Evolutionary conservation across 352 stramenopile genomes (phyloP).

Genomic region (Phytophthora sp.): DNA sequence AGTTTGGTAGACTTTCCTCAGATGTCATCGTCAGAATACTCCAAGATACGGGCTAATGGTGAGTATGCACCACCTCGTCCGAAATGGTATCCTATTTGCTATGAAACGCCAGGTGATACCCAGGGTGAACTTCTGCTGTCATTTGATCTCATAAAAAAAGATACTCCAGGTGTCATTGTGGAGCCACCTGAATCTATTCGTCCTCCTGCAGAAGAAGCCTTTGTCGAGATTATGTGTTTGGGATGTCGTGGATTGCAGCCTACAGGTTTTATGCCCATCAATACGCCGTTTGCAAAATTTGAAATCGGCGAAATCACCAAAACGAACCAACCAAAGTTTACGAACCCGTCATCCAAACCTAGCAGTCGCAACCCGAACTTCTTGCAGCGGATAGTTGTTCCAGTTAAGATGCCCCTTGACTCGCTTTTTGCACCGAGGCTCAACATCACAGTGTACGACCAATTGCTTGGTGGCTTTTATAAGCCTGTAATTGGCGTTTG

Average conservation of each 20-base stretch:
- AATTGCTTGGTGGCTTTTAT: constrained; percentile 84
- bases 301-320: constrained; percentile 75
- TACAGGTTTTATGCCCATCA: constrained; percentile 83
- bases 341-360: constrained; percentile 79
- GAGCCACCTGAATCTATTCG: constrained; percentile 66
- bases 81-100: constrained; percentile 77
- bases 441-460: constrained; percentile 87
- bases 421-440: constrained; percentile 84
- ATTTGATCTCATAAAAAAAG: constrained; percentile 78
- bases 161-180: constrained; percentile 59
- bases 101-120: constrained; percentile 59
- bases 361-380: constrained; percentile 89
- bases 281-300: constrained; percentile 88
- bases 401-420: constrained; percentile 84
- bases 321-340: constrained; percentile 68
- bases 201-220: constrained; percentile 65
- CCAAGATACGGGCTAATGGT: constrained; percentile 46
- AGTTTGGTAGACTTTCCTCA: constrained; percentile 63
- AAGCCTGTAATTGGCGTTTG: constrained; percentile 81
- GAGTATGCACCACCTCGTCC: constrained; percentile 65
- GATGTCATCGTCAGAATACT: constrained; percentile 66
- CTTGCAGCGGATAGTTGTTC: constrained; percentile 84
- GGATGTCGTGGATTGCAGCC: constrained; percentile 80
- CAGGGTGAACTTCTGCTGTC: constrained; percentile 84
- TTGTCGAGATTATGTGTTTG: constrained; percentile 83